A percentile compares a stretch with the other conserved stretches of the same genome.
phyloP scores from a whole-genome alignment of 2,329 filamentous ascomycete species.

The Neodidymelliopsis sp. region DNA sequence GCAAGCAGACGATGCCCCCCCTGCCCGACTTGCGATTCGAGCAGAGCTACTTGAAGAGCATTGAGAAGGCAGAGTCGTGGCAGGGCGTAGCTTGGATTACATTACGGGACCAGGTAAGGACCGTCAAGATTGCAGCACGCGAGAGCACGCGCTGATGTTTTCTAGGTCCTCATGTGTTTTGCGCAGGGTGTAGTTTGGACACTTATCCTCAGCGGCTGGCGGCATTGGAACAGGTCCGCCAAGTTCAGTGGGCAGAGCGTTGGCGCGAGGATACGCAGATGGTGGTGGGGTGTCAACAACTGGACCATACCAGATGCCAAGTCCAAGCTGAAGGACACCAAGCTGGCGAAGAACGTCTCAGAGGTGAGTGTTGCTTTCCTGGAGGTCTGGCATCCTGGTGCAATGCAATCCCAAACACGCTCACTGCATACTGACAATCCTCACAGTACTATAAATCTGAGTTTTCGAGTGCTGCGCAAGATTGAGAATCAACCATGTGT shows the following conservation, averaged over 20 bases:
- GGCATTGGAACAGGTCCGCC: constrained; percentile 83
- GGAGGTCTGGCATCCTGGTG: constrained; percentile 33
- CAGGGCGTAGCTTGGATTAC: constrained; percentile 85
- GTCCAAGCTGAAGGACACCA: constrained; percentile 36
- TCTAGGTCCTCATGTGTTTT: constrained; percentile 81
- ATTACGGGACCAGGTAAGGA: constrained; percentile 79
- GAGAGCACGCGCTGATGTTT: constrained; percentile 1
- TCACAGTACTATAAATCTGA: constrained; percentile 38
- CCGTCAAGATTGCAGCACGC: not conserved
- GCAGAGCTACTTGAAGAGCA: constrained; percentile 94
- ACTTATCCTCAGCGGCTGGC: constrained; percentile 84
- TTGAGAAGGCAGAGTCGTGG: constrained; percentile 80
- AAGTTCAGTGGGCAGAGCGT: constrained; percentile 77
- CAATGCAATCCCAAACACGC: not conserved
- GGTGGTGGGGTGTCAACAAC: constrained; percentile 96
- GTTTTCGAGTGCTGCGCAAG: constrained; percentile 35
- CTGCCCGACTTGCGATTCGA: constrained; percentile 89
- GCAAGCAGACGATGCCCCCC: constrained; percentile 70
- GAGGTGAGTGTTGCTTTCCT: constrained; percentile 48
- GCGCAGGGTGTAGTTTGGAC: constrained; percentile 91
- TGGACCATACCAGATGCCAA: constrained; percentile 63
- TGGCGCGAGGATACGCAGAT: constrained; percentile 80
- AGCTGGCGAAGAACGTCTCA: constrained; percentile 43
- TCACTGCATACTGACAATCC: constrained; percentile 20
- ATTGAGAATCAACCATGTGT: constrained; percentile 15